Base-by-base conservation (phyloP, 2,329 filamentous ascomycete genomes). In the Trichoderma sp. region DNA sequence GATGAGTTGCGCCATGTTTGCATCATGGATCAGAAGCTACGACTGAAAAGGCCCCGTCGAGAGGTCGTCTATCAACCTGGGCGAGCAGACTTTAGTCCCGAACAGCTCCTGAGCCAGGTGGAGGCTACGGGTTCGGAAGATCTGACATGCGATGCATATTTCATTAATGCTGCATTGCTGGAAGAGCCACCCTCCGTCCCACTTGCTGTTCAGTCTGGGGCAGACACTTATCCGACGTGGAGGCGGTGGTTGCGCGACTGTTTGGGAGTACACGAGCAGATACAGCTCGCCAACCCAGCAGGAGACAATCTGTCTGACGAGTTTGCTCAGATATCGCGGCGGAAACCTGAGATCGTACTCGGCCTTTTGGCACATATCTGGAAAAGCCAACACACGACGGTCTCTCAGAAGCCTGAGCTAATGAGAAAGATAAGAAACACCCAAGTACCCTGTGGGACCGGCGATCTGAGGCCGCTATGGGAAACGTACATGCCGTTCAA, bases 401-500 rank as follows among this genome's bases (percentile, higher is more conserved):
- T 66, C 14, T 44, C 34, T 9, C 44, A 19, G 21, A 66, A 48
- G 10, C 45, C 66, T 2, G 54, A 39, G 12, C 51, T 67, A n/a
- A 41, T 58, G 2, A 44, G 50, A 50, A 44, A 52, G 19, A 28
- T 67, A 10, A 63, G 41, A 28, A 39, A 50, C 24, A 10, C 66
- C 15, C 39, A 50, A 5, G 66, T 67, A 14, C 66, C 64, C 6
- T 64, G 63, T 14, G 34, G 41, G 12, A 56, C 55, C 17, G 63
- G 66, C 7, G 60, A 45, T 24, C 9, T 61, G 26, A 54, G 62
- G 26, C 58, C 64, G 5, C 26, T 67, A 24, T 66, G 66, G 57
- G 66, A 67, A 21, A 64, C 66, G 21, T 66, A 67, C 26, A 51
- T 67, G 2, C 66, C 66, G 7, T 51, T 67, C 2, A 51, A 61